Base-by-base conservation (phyloP, 2,329 filamentous ascomycete genomes). In the Fusarium sp. region DNA sequence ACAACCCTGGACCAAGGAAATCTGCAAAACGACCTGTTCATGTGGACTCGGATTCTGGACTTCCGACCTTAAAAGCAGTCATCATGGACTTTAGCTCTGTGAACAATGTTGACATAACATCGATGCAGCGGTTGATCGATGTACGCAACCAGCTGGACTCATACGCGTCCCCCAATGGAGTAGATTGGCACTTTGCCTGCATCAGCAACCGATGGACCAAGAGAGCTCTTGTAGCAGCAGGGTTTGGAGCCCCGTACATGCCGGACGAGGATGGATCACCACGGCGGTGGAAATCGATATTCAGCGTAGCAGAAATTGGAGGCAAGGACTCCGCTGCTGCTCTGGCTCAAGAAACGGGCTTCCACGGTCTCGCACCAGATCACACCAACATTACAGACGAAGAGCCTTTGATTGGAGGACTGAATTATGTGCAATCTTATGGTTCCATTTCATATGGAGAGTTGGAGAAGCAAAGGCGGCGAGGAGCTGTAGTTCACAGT, bases 161-260 rank as follows among this genome's bases (percentile, higher is more conserved):
- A 20, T 97, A 97, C 76, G 87, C 93, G 1, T 79, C 90, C 0
- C 95, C 95, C 0, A 89, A 94, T 20, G 84, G 85, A 4, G 94
- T 98, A 6, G 93, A 97, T 77, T 98, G 95, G 94, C 96, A 98
- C 79, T 90, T 98, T 67, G 93, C 94, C n/a, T 91, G 90, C 79
- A 92, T 98, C 81, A 94, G 90, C 81, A 97, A 96, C 82, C 70
- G 75, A 47, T 97, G 95, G 95, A 95, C 94, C 23, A 97, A 97
- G 82, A 91, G 94, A 32, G 94, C 93, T 6, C 88, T 98, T 43
- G 91, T 90, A 6, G 88, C 92, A 3, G 95, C 92, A 23, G 95
- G 95, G 14, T 98, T 98, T 75, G 95, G 95, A 3, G 94, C 91
- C 76, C 94, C 93, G 4, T 88, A 88, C 1, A 83, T 82, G 15